phyloP scores from a whole-genome alignment of 1,139 yeast species.

The Blastobotrys apis region DNA sequence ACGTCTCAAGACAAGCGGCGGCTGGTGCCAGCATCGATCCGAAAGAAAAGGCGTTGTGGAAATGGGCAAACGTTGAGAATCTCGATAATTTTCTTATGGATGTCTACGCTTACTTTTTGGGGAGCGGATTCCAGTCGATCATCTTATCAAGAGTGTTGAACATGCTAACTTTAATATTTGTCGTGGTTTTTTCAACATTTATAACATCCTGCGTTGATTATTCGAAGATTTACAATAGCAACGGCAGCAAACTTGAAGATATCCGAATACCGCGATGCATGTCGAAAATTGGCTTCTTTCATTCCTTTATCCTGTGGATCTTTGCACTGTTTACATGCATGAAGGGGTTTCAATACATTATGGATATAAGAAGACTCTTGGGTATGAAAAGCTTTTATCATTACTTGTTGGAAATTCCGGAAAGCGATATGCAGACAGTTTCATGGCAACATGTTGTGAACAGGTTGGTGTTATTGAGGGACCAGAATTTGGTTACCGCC shows the following conservation, averaged over 20 bases:
- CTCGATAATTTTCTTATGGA: slow-evolving; percentile 81
- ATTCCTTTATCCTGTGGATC: slow-evolving; percentile 58
- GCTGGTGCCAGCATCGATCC: slow-evolving; percentile 33
- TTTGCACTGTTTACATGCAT: slow-evolving; percentile 53
- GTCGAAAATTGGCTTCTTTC: slow-evolving; percentile 43
- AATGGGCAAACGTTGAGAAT: slow-evolving; percentile 94
- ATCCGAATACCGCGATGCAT: slow-evolving; percentile 63
- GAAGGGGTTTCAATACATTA: slow-evolving; percentile 55
- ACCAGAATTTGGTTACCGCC: slow-evolving; percentile 71
- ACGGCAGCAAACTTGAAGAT: slow-evolving; percentile 40
- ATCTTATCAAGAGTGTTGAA: slow-evolving; percentile 61
- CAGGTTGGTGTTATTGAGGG: slow-evolving; percentile 66
- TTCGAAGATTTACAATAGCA: slow-evolving; percentile 39
- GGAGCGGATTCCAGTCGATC: slow-evolving; percentile 80
- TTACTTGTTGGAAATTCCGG: slow-evolving; percentile 63
- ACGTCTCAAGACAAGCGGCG: background rate
- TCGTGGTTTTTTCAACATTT: slow-evolving; percentile 71
- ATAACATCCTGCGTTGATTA: slow-evolving; percentile 83
- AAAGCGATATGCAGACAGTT: slow-evolving; percentile 84
- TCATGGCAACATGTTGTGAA: slow-evolving; percentile 90
- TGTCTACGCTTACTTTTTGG: slow-evolving; percentile 77
- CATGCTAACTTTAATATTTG: slow-evolving; percentile 66
- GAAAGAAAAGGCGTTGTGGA: slow-evolving; percentile 80
- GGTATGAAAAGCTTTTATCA: slow-evolving; percentile 64
- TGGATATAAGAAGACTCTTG: slow-evolving; percentile 46